These are phyloP conservation scores for Botrytis tulipae DNA, from an alignment of 2,329 filamentous ascomycete species.

Conservation along the genomic window DNA sequence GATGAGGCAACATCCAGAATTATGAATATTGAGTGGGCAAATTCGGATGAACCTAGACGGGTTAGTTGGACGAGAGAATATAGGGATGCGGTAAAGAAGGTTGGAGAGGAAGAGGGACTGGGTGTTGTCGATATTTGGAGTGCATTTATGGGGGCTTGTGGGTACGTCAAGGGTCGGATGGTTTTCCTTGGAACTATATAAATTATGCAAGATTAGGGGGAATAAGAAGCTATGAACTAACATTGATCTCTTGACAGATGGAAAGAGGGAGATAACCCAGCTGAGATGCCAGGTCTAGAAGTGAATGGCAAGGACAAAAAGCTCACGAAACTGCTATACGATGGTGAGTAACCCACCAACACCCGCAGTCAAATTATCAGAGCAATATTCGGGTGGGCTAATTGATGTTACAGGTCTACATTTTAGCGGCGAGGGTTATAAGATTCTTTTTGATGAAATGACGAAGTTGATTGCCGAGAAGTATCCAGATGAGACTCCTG, in stretches of 20 bases:
- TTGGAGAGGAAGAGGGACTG: constrained; percentile 45
- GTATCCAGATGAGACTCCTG: constrained; percentile 14
- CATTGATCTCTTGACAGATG: neutral
- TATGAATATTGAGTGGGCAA: constrained; percentile 40
- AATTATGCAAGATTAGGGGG: too few species aligned
- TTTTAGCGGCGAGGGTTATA: constrained; percentile 16
- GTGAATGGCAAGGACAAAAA: neutral
- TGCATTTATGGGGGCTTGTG: constrained; percentile 63
- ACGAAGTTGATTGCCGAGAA: neutral
- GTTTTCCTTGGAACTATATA: neutral
- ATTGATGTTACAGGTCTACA: neutral
- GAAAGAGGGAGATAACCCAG: constrained; percentile 1
- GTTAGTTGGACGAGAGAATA: constrained; percentile 57
- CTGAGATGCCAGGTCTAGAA: constrained; percentile 11
- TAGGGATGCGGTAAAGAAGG: constrained; percentile 58
- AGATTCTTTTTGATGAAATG: constrained; percentile 16
- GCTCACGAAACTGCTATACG: neutral
- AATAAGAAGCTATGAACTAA: neutral
- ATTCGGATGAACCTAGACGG: constrained; percentile 41
- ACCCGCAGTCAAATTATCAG: too few species aligned
- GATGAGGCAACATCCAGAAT: constrained; percentile 63
- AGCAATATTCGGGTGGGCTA: neutral
- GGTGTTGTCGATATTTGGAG: constrained; percentile 76
- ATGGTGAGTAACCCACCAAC: neutral
- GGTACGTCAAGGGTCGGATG: neutral